These are phyloP conservation scores for Solanum piurae DNA, from an alignment of 257 asterid genomes.

Conservation along the genomic window DNA sequence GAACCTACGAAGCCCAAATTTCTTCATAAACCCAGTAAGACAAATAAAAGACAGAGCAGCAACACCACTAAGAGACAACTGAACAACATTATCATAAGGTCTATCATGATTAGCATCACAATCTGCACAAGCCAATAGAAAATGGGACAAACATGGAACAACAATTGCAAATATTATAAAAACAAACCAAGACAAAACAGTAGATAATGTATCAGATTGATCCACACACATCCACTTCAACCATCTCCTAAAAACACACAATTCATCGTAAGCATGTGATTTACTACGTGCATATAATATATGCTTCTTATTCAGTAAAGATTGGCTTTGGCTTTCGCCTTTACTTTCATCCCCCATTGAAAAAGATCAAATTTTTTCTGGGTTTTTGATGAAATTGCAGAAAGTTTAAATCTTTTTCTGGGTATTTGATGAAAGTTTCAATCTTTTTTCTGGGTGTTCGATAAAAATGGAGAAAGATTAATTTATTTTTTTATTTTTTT, in stretches of 20 bases:
- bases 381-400: neutral
- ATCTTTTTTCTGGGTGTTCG: neutral
- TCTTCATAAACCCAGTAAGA: constrained; percentile 45
- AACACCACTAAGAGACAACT: constrained; percentile 69
- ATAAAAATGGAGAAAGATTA: neutral
- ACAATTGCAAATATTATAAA: constrained; percentile 38
- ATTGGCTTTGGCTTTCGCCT: neutral
- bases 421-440: neutral
- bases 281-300: constrained; percentile 26
- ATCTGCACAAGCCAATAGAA: constrained; percentile 45
- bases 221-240: constrained; percentile 88
- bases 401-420: neutral
- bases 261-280: constrained; percentile 72
- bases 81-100: constrained; percentile 72
- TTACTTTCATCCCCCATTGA: constrained; percentile 34
- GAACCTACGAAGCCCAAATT: constrained; percentile 66
- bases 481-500: too few species aligned
- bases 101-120: constrained; percentile 67
- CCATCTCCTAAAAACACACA: constrained; percentile 68
- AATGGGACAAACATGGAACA: constrained; percentile 76
- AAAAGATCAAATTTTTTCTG: neutral
- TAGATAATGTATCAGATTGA: constrained; percentile 50
- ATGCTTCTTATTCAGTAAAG: constrained; percentile 9
- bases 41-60: constrained; percentile 70
- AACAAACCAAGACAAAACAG: constrained; percentile 65